These are phyloP conservation scores for Hypoxylon sp. DNA, from an alignment of 2,329 filamentous ascomycete genomes.

Conservation along the genomic window DNA sequence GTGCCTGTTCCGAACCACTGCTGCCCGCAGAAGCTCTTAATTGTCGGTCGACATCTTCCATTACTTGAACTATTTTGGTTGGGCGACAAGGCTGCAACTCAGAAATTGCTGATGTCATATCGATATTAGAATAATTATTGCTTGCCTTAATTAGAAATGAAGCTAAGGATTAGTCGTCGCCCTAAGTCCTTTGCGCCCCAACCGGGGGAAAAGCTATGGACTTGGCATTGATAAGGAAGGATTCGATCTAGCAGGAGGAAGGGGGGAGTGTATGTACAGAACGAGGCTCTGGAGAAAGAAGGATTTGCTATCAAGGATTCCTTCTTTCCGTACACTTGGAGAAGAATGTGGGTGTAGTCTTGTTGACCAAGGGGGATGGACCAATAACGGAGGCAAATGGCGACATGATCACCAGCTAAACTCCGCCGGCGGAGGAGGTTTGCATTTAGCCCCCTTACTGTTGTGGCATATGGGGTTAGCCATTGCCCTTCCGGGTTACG, in stretches of 20 bases:
- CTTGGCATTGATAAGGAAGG: conserved; percentile 31
- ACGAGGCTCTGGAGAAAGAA: not conserved
- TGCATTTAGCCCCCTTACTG: conserved; percentile 13
- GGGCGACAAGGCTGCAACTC: conserved; percentile 21
- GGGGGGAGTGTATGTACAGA: conserved; percentile 6
- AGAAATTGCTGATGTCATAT: conserved; percentile 27
- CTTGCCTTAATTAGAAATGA: conserved; percentile 16
- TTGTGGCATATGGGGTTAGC: conserved; percentile 9
- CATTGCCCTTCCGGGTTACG: conserved; percentile 5
- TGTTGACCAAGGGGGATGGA: conserved; percentile 11
- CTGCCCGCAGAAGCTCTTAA: conserved; percentile 27
- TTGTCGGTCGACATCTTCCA: conserved; percentile 22
- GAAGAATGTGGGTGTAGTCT: conserved; percentile 1
- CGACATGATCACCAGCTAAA: conserved; percentile 17
- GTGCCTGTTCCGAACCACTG: conserved; percentile 22
- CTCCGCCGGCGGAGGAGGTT: conserved; percentile 10
- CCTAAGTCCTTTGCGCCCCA: conserved; percentile 26
- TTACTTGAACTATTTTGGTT: conserved; percentile 21
- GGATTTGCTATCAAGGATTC: conserved; percentile 12
- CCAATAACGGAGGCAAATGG: conserved; percentile 21
- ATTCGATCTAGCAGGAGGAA: conserved; percentile 10
- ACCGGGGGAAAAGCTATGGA: conserved; percentile 4
- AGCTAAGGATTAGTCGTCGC: conserved; percentile 17
- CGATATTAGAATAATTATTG: too few species aligned
- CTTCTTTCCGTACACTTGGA: conserved; percentile 23